Evolutionary conservation across 2,329 filamentous ascomycete species (phyloP).

Genomic region (Penicillium sp.): DNA sequence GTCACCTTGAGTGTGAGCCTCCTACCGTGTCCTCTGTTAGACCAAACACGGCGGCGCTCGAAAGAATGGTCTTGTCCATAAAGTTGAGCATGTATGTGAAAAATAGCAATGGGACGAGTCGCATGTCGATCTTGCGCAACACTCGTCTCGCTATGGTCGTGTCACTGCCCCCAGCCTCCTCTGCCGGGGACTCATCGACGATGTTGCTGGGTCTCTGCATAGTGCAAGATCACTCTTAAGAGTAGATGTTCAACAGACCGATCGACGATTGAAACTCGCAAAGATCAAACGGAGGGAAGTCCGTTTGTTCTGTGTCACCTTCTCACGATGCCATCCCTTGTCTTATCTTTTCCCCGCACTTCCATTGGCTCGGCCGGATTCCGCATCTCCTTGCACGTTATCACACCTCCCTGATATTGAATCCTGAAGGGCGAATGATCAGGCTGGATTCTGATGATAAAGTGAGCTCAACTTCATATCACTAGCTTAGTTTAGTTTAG

Average conservation of each 20-base stretch:
- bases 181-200: conserved; percentile 4
- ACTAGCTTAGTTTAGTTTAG: not conserved
- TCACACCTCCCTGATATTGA: conserved; percentile 2
- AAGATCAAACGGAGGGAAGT: not conserved
- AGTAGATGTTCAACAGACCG: no score
- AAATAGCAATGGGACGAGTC: conserved; percentile 59
- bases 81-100: conserved; percentile 62
- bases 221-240: no score
- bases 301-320: not conserved
- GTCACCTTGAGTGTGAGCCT: not conserved
- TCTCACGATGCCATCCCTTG: not conserved
- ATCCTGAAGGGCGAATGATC: not conserved
- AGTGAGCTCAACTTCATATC: not conserved
- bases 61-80: conserved; percentile 63
- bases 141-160: conserved; percentile 33
- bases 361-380: conserved; percentile 11
- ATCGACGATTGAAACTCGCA: no score
- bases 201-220: conserved; percentile 2
- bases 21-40: conserved; percentile 49
- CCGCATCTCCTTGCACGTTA: conserved; percentile 7
- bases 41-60: conserved; percentile 60
- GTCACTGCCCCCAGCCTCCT: conserved; percentile 12
- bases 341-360: conserved; percentile 24
- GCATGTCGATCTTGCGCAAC: conserved; percentile 59
- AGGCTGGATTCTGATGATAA: not conserved